These are phyloP conservation scores for Arxiozyma slooffiae DNA, from an alignment of 1,139 yeast genomes.

Conservation along the genomic window DNA sequence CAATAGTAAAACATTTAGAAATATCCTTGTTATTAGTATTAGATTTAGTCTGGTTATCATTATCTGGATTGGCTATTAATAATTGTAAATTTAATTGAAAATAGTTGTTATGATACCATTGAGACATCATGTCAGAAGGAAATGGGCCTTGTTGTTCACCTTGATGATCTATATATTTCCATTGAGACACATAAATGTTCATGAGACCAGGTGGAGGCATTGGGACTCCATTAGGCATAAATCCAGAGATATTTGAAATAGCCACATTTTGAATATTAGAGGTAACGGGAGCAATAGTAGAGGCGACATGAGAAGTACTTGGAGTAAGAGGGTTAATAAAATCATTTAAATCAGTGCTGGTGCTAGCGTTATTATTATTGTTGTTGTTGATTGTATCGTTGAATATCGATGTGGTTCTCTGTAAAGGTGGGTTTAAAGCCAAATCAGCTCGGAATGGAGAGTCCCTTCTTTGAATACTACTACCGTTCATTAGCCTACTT, in stretches of 20 bases:
- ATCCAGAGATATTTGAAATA: slow-evolving; percentile 1
- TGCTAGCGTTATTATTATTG: not conserved
- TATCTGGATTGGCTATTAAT: not conserved
- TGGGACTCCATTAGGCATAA: slow-evolving; percentile 6
- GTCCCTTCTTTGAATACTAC: slow-evolving; percentile 18
- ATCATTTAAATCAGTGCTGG: not conserved
- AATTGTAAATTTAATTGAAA: slow-evolving; percentile 20
- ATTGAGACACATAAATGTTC: slow-evolving; percentile 18
- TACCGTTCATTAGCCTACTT: slow-evolving; percentile 16
- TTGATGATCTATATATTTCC: slow-evolving; percentile 29
- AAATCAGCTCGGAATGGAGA: slow-evolving; percentile 9
- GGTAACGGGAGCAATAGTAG: not conserved
- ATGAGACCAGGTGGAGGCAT: slow-evolving; percentile 1
- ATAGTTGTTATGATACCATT: slow-evolving; percentile 27
- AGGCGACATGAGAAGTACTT: not conserved
- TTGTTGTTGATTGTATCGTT: not conserved
- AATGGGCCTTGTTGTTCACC: slow-evolving; percentile 31
- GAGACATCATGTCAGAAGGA: slow-evolving; percentile 24
- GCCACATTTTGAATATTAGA: not conserved
- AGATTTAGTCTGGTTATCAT: slow-evolving; percentile 3
- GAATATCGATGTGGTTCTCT: slow-evolving; percentile 3
- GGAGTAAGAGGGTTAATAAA: not conserved
- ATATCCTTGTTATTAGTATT: slow-evolving; percentile 7
- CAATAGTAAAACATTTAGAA: slow-evolving; percentile 8
- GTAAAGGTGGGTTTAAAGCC: not conserved